Conservation (phyloP, 2,329 filamentous ascomycete genomes). For the Sporothrix phasma region DNA sequence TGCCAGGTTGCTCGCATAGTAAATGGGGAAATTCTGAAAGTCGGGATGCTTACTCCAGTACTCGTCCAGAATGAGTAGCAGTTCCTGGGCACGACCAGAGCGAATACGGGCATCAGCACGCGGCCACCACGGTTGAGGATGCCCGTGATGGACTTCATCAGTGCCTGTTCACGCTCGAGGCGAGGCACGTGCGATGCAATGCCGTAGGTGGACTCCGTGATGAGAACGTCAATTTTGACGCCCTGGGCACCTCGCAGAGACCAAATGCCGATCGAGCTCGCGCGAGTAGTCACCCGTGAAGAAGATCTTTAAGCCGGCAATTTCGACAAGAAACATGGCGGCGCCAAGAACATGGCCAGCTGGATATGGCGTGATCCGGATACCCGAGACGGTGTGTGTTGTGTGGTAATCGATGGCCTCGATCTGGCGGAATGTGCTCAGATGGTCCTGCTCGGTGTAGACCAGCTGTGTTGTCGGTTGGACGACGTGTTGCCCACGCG, state of each 20-base stretch:
- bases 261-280: slow-evolving; percentile 89
- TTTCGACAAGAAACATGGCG: slow-evolving; percentile 97
- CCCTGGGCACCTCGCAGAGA: slow-evolving; percentile 87
- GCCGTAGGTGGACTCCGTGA: slow-evolving; percentile 95
- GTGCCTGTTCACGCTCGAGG: slow-evolving; percentile 77
- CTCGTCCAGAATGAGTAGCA: slow-evolving; percentile 89
- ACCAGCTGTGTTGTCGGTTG: slow-evolving; percentile 60
- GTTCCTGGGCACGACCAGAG: slow-evolving; percentile 88
- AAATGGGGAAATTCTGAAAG: slow-evolving; percentile 85
- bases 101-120: slow-evolving; percentile 90
- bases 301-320: slow-evolving; percentile 90
- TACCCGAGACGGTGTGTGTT: slow-evolving; percentile 92
- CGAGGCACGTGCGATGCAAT: slow-evolving; percentile 89
- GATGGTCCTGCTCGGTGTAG: slow-evolving; percentile 91
- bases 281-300: slow-evolving; percentile 97
- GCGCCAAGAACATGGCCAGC: slow-evolving; percentile 96
- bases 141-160: slow-evolving; percentile 91
- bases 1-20: slow-evolving; percentile 92
- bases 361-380: slow-evolving; percentile 92
- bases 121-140: slow-evolving; percentile 87
- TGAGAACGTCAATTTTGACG: slow-evolving; percentile 89
- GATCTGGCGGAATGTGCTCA: slow-evolving; percentile 86
- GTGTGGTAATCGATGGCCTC: slow-evolving; percentile 98
- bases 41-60: slow-evolving; percentile 90
- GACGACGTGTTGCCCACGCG: slow-evolving; percentile 68